Evolutionary conservation across 2,329 filamentous ascomycete species (phyloP).

Genomic region (Fusarium equiseti): DNA sequence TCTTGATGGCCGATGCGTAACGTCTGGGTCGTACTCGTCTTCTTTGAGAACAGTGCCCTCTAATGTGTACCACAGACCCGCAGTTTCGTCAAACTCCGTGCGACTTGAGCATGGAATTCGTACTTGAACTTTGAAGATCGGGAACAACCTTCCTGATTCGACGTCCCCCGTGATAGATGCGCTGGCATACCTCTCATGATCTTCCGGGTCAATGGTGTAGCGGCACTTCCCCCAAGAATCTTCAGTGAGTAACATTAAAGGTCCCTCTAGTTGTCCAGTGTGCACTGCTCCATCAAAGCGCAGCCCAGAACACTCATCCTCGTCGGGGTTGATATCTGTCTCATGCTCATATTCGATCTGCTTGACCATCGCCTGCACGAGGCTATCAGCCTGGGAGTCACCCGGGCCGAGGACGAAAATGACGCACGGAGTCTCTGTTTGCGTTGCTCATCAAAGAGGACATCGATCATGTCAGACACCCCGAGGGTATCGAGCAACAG

Average conservation of each 20-base stretch:
- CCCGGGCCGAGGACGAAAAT: neutral
- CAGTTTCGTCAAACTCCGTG: neutral
- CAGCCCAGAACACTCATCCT: neutral
- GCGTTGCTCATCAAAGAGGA: neutral
- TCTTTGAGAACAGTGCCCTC: neutral
- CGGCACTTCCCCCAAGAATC: too few relatives aligned
- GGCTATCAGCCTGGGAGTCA: neutral
- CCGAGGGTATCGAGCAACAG: neutral
- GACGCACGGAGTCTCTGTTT: neutral
- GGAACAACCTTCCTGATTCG: neutral
- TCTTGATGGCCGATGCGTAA: neutral
- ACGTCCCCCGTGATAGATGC: neutral
- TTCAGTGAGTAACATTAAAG: too few relatives aligned
- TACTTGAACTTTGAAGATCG: neutral
- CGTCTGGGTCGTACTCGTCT: neutral
- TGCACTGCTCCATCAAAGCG: neutral
- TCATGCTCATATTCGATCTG: neutral
- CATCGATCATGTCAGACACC: neutral
- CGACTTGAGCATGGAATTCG: neutral
- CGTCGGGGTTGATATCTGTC: neutral
- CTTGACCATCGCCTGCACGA: accelerated
- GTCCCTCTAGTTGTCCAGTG: neutral
- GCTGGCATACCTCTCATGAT: neutral
- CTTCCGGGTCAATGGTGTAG: neutral
- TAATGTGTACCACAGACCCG: neutral